Base-by-base conservation (phyloP, 306 rosid species). In the Macrotyloma uniflorum region DNA sequence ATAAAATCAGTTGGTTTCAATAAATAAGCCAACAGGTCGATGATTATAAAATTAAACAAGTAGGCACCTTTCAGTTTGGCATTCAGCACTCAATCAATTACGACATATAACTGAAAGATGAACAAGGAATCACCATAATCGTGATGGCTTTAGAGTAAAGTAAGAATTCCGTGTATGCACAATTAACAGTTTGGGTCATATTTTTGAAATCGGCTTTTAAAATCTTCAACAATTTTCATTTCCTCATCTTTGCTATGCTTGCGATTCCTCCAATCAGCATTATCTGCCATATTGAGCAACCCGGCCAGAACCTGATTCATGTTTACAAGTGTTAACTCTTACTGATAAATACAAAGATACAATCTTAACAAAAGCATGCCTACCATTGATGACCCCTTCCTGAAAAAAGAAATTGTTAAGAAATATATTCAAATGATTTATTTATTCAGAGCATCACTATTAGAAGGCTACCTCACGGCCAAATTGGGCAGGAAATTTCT, bases 301-400 rank as follows among this genome's bases (percentile, higher is more conserved):
- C 99, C 99, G 0, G 99, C 92, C 74, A 93, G 53, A 84, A 95
- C 97, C 99, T 95, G 90, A 68, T 78, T 79, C 88, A 85, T 59
- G 67, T 62, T 30, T 14, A 63, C 57, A 58, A 63, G 70, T 51
- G 61, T 55, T 47, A 80, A 24, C 40, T 22, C 61, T 70, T 20
- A 43, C 33, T 11, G 22, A 50, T 45, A 74, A 73, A 62, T 38
- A 71, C 53, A 79, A 66, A 43, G 23, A 70, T 16, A 33, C 62
- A 28, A 49, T 14, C 14, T 57, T 30, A 58, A 50, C 45, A 72
- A 24, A 57, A 73, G 32, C 16, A 62, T 63, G 35, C 50, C 50
- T 13, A 61, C 22, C 24, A 61, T 32, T 6, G 42, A 50, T 42
- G 67, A 54, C 51, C 70, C 40, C 59, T 51, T 59, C 28, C 47